These are phyloP conservation scores for Lizonia empirigonia DNA, from an alignment of 2,329 filamentous ascomycete species.

Conservation along the genomic window DNA sequence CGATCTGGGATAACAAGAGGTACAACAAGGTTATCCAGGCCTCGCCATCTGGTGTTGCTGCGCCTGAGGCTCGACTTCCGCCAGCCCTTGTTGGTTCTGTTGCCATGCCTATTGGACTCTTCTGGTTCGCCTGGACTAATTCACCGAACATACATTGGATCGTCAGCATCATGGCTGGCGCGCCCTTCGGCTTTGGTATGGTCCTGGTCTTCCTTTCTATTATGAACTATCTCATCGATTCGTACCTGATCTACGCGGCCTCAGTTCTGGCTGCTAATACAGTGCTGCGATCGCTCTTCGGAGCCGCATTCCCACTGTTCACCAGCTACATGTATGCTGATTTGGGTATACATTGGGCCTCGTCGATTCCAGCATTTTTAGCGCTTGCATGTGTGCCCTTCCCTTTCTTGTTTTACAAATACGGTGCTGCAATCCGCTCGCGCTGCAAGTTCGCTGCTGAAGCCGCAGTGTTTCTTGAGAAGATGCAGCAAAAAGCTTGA, in stretches of 20 bases:
- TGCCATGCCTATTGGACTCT: conserved; percentile 56
- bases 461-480: conserved; percentile 62
- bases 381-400: conserved; percentile 54
- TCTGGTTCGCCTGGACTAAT: conserved; percentile 46
- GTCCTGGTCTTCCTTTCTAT: conserved; percentile 48
- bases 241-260: conserved; percentile 51
- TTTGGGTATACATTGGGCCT: conserved; percentile 57
- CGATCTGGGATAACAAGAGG: conserved; percentile 43
- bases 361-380: conserved; percentile 54
- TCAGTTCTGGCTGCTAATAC: conserved; percentile 49
- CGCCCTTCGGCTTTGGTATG: conserved; percentile 53
- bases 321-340: conserved; percentile 53
- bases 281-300: conserved; percentile 54
- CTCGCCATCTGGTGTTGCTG: conserved; percentile 11
- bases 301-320: conserved; percentile 56
- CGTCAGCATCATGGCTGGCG: conserved; percentile 57
- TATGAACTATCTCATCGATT: conserved; percentile 71
- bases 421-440: conserved; percentile 65
- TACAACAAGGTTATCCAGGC: conserved; percentile 40
- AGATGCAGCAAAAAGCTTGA: conserved; percentile 36
- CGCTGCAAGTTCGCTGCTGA: conserved; percentile 71
- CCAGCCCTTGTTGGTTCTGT: conserved; percentile 65
- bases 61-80: conserved; percentile 67
- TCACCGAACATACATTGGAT: conserved; percentile 61
- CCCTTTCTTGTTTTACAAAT: conserved; percentile 74